Conservation (phyloP, 371 early-diverging fungal species). For the Apophysomyces ossiformis region DNA sequence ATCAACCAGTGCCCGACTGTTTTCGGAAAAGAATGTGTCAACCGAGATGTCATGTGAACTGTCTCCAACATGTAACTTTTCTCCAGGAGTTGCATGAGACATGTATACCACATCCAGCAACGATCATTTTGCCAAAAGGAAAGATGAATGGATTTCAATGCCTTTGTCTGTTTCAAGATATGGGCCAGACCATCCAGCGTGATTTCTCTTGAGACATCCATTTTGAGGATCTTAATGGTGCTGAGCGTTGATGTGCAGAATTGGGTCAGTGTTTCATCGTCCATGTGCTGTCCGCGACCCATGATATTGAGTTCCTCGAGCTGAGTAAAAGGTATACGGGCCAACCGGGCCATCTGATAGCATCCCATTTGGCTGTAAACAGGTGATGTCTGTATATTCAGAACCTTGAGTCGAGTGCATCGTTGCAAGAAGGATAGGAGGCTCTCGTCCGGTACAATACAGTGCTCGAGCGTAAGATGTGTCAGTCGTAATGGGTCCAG, state of each 20-base stretch:
- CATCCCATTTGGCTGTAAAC: neutral
- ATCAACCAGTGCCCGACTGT: neutral
- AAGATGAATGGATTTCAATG: neutral
- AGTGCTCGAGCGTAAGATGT: neutral
- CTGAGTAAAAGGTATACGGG: constrained; percentile 1
- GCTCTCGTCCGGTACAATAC: neutral
- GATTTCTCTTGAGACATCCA: neutral
- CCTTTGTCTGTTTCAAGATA: neutral
- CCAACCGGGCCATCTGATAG: neutral
- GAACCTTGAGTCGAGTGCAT: neutral
- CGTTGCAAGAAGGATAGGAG: neutral
- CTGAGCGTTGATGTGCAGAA: neutral
- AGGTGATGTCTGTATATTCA: neutral
- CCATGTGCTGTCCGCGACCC: constrained; percentile 2
- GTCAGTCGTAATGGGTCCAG: neutral
- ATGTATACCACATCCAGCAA: neutral
- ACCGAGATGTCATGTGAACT: neutral
- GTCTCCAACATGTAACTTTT: neutral
- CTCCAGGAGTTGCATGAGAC: neutral
- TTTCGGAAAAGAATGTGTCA: neutral
- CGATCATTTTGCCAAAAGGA: neutral
- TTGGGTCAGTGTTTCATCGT: neutral
- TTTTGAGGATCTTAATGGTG: neutral
- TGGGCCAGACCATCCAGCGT: neutral
- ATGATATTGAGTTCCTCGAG: constrained; percentile 2